Conservation (phyloP, 768 basidiomycete species). For the Paxillus rubicundulus region DNA sequence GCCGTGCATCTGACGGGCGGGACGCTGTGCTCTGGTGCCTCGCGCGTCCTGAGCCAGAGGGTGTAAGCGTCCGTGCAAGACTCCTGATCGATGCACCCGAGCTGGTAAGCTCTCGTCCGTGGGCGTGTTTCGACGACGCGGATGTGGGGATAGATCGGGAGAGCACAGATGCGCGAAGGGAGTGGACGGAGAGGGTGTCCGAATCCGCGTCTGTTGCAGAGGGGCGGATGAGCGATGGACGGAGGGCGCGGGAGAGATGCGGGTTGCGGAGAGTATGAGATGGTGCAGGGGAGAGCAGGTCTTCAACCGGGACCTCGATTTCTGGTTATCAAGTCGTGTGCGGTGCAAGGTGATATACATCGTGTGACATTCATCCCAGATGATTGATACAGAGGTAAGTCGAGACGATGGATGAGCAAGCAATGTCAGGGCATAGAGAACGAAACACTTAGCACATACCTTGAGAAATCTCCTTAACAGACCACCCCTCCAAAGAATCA, state of each 20-base stretch:
- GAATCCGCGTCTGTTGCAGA: slow-evolving; percentile 31
- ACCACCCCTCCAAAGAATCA: slow-evolving; percentile 80
- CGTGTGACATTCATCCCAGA: not conserved
- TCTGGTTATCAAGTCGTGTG: slow-evolving; percentile 41
- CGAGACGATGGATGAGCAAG: not conserved
- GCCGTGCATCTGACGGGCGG: slow-evolving; percentile 40
- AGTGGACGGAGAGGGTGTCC: slow-evolving; percentile 45
- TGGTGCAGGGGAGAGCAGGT: slow-evolving; percentile 55
- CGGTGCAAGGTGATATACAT: too few relatives aligned
- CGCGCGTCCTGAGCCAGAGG: slow-evolving; percentile 14
- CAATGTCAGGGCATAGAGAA: not conserved
- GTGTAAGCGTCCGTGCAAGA: slow-evolving; percentile 34
- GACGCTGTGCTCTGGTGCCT: slow-evolving; percentile 28
- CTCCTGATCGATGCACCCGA: slow-evolving; percentile 46
- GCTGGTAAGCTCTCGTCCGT: slow-evolving; percentile 21
- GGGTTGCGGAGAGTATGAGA: slow-evolving; percentile 22
- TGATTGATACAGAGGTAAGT: not conserved
- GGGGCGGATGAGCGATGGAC: slow-evolving; percentile 27
- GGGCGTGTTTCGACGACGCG: slow-evolving; percentile 14
- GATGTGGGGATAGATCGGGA: slow-evolving; percentile 30
- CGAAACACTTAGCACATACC: slow-evolving; percentile 14
- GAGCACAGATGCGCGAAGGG: slow-evolving; percentile 44
- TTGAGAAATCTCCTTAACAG: slow-evolving; percentile 74
- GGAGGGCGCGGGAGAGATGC: slow-evolving; percentile 28
- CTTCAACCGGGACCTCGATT: slow-evolving; percentile 76